Base-by-base conservation (phyloP, 1,139 yeast genomes). In the Kodamaea arcana region DNA sequence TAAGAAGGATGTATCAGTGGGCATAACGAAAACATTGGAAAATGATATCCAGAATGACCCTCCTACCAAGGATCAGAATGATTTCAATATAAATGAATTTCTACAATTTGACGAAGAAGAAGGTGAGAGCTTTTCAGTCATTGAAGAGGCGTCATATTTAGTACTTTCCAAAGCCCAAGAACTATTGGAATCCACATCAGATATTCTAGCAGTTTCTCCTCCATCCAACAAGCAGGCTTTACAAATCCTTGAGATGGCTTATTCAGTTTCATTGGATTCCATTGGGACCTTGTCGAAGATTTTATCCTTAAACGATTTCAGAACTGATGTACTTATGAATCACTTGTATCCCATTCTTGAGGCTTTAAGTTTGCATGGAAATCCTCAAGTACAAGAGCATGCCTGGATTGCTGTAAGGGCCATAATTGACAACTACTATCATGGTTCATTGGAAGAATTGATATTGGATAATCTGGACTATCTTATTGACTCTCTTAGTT, bases 401-500 rank as follows among this genome's bases (percentile, higher is more conserved):
- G 68, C 69, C 1, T 51, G 52, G 32, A 39, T 37, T 3, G 46
- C 69, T 0, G 30, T 63, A 1, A 41, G 43, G 24, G 29, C 22
- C 9, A 60, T 90, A 8, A 75, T 94, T 0, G 50, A 64, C 10
- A 60, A 60, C 6, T 69, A 84, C 30, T 83, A 82, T 44, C 58
- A 70, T 33, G 78, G 79, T 0, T 76, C 85, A 0, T 58, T 88
- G 6, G 61, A 66, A 29, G 56, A 56, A 2, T 51, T 90, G 43
- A 65, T 92, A 3, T 50, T 70, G 27, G 79, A 77, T 27, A 90
- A 90, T 52, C 73, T 80, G 46, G 97, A 90, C 51, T 90, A 90
- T 52, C 56, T 92, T 17, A 62, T 88, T 10, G 97, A 92, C 55
- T 63, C 88, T 0, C 62, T 88, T 13, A 81, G 95, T 6, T 59